A percentile compares a stretch with the other conserved stretches of the same genome.
Evolutionary conservation across 2,329 filamentous ascomycete species (phyloP).

Genomic region (Dendrostoma leiphaemia): DNA sequence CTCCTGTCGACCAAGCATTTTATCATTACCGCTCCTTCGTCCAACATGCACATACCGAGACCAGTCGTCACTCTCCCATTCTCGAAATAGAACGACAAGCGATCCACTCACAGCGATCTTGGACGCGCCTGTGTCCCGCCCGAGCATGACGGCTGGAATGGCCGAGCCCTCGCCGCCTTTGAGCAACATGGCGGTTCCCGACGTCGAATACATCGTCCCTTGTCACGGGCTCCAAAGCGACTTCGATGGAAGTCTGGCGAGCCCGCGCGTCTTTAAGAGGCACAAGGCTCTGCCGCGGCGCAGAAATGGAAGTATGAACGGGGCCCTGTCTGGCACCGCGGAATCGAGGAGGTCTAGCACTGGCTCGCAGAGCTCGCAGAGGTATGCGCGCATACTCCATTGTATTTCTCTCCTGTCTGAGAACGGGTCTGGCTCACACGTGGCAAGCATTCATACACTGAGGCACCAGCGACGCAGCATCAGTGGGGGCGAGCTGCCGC

Average conservation of each 20-base stretch:
- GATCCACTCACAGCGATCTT: neutral
- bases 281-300: constrained; percentile 39
- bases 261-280: constrained; percentile 33
- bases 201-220: constrained; percentile 17
- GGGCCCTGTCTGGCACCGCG: constrained; percentile 13
- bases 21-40: neutral
- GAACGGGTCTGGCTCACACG: constrained; percentile 28
- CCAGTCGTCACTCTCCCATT: constrained; percentile 6
- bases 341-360: constrained; percentile 14
- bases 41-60: constrained; percentile 10
- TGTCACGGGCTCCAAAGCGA: constrained; percentile 20
- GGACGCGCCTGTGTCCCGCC: neutral
- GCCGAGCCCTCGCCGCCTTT: constrained; percentile 10
- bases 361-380: constrained; percentile 12
- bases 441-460: constrained; percentile 37
- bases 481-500: constrained; percentile 50
- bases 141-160: constrained; percentile 7
- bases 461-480: constrained; percentile 42
- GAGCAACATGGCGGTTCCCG: constrained; percentile 13
- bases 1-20: neutral
- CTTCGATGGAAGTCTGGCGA: constrained; percentile 24
- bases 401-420: constrained; percentile 2
- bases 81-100: constrained; percentile 9
- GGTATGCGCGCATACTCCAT: constrained; percentile 17
- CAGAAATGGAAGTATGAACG: constrained; percentile 21